Evolutionary conservation across 2,329 filamentous ascomycete species (phyloP).

Genomic region (Leptographium radiaticola): DNA sequence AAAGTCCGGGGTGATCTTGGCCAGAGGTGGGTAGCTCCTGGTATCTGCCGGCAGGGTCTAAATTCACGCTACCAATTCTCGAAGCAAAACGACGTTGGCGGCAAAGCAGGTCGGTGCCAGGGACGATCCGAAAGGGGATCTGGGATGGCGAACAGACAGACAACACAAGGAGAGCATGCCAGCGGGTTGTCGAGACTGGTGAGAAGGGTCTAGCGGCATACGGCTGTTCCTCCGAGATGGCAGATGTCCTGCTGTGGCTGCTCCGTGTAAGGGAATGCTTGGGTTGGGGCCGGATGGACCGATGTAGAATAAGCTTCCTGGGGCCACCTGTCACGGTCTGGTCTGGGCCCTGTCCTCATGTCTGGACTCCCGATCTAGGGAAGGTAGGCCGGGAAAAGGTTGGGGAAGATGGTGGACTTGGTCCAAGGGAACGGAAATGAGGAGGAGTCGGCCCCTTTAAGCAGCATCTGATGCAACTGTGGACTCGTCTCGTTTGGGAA

Average conservation of each 20-base stretch:
- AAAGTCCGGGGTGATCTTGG: background rate
- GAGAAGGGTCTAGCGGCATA: background rate
- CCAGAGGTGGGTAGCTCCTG: background rate
- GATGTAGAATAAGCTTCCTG: background rate
- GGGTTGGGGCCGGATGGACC: background rate
- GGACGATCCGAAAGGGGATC: background rate
- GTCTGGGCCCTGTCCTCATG: background rate
- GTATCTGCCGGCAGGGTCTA: too few species aligned
- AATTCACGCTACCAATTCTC: background rate
- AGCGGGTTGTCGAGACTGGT: background rate
- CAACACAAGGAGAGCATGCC: constrained; percentile 1
- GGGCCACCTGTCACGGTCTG: background rate
- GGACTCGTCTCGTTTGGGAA: background rate
- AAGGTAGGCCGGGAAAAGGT: constrained; percentile 2
- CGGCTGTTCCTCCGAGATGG: background rate
- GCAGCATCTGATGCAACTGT: constrained; percentile 2
- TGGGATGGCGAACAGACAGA: background rate
- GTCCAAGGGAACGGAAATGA: background rate
- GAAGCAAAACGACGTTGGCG: background rate
- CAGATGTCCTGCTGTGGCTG: background rate
- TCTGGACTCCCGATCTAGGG: constrained; percentile 2
- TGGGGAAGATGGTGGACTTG: background rate
- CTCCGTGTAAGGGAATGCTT: background rate
- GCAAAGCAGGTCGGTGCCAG: background rate
- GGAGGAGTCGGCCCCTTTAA: constrained; percentile 9